These are phyloP conservation scores for Inga oerstediana DNA, from an alignment of 306 rosid species.

Conservation along the genomic window DNA sequence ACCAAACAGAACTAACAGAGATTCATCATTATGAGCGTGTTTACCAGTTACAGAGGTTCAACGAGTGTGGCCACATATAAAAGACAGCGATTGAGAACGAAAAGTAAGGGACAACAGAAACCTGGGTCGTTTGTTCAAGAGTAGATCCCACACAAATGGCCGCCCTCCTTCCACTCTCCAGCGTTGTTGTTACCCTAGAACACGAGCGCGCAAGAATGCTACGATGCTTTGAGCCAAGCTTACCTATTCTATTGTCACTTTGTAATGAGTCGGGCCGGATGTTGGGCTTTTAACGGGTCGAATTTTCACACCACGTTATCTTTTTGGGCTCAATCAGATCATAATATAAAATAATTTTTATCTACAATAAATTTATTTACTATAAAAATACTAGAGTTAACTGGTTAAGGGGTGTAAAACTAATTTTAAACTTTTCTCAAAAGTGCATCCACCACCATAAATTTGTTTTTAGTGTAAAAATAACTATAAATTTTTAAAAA, in stretches of 20 bases:
- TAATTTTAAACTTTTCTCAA: too few relatives aligned
- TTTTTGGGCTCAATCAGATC: background rate
- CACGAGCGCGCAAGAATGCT: background rate
- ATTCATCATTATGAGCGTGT: background rate
- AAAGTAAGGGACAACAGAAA: background rate
- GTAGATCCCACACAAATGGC: conserved; percentile 7
- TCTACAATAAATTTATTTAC: too few relatives aligned
- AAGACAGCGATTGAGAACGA: background rate
- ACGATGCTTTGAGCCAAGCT: background rate
- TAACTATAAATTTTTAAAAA: too few relatives aligned
- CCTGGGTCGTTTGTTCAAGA: background rate
- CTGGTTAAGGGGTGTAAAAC: too few relatives aligned
- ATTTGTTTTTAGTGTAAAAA: too few relatives aligned
- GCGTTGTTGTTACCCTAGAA: conserved; percentile 13
- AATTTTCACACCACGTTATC: background rate
- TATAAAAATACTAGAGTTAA: too few relatives aligned
- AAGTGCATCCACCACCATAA: too few relatives aligned
- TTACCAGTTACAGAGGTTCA: background rate
- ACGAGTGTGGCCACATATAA: background rate
- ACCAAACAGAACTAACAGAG: background rate
- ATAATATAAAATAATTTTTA: too few relatives aligned
- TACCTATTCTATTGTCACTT: background rate
- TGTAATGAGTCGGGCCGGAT: background rate
- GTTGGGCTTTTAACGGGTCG: background rate
- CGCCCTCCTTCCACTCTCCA: background rate